These are phyloP conservation scores for Gyromitra esculenta DNA, from an alignment of 2,329 filamentous ascomycete genomes.

Conservation along the genomic window DNA sequence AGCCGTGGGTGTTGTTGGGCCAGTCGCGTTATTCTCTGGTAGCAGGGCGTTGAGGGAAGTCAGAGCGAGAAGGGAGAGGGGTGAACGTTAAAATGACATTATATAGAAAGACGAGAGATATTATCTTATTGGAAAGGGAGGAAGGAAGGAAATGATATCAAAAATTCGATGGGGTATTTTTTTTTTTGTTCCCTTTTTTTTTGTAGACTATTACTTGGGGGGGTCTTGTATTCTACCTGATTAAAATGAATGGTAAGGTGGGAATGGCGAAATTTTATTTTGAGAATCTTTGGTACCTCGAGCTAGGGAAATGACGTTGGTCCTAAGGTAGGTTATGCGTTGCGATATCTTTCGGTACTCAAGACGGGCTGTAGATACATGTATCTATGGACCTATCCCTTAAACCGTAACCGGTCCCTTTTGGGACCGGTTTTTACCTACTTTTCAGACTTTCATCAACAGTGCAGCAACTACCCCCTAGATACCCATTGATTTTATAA, in stretches of 20 bases:
- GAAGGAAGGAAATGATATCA: constrained; percentile 12
- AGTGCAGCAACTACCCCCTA: neutral
- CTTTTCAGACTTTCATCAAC: neutral
- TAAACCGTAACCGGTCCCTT: neutral
- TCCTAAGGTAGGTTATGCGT: neutral
- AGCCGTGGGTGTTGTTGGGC: constrained; percentile 72
- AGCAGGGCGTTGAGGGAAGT: constrained; percentile 92
- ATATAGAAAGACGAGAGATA: neutral
- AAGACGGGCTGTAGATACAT: too few relatives aligned
- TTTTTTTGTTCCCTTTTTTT: constrained; percentile 12
- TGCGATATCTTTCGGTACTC: too few relatives aligned
- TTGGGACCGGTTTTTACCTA: neutral
- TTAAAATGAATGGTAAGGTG: constrained; percentile 17
- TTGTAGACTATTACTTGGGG: constrained; percentile 3
- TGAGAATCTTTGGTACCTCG: neutral
- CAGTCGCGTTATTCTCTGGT: constrained; percentile 83
- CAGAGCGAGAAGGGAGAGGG: constrained; percentile 83
- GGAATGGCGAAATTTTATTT: constrained; percentile 18
- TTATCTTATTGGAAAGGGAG: constrained; percentile 7
- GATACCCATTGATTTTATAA: neutral
- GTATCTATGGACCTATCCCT: neutral
- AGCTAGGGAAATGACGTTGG: neutral
- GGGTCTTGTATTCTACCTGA: constrained; percentile 34
- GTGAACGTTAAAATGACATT: constrained; percentile 66
- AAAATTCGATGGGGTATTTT: constrained; percentile 4